phyloP scores from a whole-genome alignment of 352 stramenopile species.

The Pythium dissotocum region DNA sequence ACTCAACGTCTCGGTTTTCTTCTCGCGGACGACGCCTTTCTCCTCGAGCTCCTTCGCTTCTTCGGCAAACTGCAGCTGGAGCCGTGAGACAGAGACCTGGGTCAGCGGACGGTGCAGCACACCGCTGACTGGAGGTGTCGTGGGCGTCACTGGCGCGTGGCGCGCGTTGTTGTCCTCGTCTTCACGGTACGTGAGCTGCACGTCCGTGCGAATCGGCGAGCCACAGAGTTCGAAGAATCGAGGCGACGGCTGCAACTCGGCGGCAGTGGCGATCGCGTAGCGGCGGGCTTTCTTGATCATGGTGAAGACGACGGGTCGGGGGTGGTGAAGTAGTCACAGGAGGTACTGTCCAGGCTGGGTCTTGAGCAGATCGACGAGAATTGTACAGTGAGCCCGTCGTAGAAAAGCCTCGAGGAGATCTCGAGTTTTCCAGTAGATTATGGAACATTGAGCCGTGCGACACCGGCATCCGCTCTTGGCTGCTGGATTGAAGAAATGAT shows the following conservation, averaged over 20 bases:
- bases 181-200: slow-evolving; percentile 43
- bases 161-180: slow-evolving; percentile 33
- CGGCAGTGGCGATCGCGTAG: slow-evolving; percentile 29
- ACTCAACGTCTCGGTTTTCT: slow-evolving; percentile 43
- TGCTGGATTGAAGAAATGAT: neutral
- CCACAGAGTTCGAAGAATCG: slow-evolving; percentile 73
- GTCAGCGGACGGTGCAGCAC: neutral
- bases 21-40: slow-evolving; percentile 19
- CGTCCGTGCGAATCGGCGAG: slow-evolving; percentile 75
- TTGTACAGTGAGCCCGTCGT: slow-evolving; percentile 5
- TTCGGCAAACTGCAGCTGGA: slow-evolving; percentile 3
- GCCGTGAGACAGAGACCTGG: slow-evolving; percentile 4
- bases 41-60: slow-evolving; percentile 11
- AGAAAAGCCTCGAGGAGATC: neutral
- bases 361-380: neutral
- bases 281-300: slow-evolving; percentile 30
- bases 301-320: slow-evolving; percentile 16
- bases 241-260: slow-evolving; percentile 30
- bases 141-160: slow-evolving; percentile 35
- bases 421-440: neutral
- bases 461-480: neutral
- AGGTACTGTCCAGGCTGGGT: neutral
- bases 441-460: neutral
- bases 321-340: neutral
- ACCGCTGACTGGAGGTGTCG: slow-evolving; percentile 25